These are phyloP conservation scores for Ceratocystis colombiana DNA, from an alignment of 2,329 filamentous ascomycete genomes.

Conservation along the genomic window DNA sequence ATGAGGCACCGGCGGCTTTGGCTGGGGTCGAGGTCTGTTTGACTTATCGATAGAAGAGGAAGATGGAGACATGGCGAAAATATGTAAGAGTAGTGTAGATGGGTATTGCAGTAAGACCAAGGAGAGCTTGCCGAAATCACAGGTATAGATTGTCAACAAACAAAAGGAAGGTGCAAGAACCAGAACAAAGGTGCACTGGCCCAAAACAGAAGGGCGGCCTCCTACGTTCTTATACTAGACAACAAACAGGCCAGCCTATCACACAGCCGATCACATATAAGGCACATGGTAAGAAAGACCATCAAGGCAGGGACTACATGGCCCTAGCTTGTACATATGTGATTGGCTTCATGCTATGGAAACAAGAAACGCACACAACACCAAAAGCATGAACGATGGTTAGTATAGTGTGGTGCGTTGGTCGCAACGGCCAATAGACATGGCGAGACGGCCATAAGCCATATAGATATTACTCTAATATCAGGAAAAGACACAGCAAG, in stretches of 20 bases:
- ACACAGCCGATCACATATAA: neutral
- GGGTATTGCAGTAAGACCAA: neutral
- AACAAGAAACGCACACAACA: neutral
- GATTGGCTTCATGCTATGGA: neutral
- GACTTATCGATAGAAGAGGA: constrained; percentile 11
- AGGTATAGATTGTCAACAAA: neutral
- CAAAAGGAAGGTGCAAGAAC: neutral
- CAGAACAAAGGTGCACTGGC: neutral
- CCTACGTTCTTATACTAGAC: neutral
- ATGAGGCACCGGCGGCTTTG: constrained; percentile 31
- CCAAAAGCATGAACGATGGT: no score
- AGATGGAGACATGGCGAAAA: neutral
- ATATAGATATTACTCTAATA: no score
- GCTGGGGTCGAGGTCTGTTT: constrained; percentile 31
- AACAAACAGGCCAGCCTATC: neutral
- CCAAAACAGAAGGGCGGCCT: neutral
- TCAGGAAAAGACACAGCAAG: no score
- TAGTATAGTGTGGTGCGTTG: neutral
- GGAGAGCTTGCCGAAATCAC: neutral
- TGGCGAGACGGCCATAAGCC: no score
- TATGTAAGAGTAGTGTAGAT: no score
- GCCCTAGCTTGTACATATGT: neutral
- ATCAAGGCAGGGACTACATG: neutral
- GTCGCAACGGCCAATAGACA: no score
- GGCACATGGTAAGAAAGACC: no score